Percentiles rank a stretch among this genome's conserved stretches.
These are phyloP conservation scores for Glycyrrhiza uralensis DNA, from an alignment of 306 rosid species.

Conservation along the genomic window DNA sequence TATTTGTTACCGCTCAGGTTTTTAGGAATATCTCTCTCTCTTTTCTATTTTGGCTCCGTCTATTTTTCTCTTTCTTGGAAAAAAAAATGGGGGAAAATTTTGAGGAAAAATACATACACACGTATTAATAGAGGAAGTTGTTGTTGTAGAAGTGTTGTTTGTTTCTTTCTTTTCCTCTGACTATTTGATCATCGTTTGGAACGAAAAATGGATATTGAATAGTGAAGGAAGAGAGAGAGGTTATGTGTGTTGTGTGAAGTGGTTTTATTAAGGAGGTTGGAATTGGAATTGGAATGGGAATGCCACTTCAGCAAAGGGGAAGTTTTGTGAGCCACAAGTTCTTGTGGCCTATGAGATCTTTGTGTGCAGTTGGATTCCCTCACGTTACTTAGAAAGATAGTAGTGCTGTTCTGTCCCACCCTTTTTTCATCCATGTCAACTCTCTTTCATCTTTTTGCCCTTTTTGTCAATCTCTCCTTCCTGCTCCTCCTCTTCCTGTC, in stretches of 20 bases:
- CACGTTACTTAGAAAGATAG: constrained; percentile 55
- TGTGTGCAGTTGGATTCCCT: constrained; percentile 70
- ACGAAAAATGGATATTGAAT: constrained; percentile 3
- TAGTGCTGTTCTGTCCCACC: constrained; percentile 41
- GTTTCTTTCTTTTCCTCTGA: background rate
- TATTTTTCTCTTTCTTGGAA: constrained; percentile 11
- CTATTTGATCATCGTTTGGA: constrained; percentile 3
- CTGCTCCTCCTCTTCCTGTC: background rate
- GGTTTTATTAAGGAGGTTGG: constrained; percentile 33
- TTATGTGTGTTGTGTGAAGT: background rate
- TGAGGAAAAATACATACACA: background rate
- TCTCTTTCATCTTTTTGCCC: background rate
- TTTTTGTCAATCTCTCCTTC: constrained; percentile 9
- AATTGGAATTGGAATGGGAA: too few species aligned
- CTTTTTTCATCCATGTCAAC: constrained; percentile 49
- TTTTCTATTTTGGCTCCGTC: background rate
- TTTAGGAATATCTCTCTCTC: background rate
- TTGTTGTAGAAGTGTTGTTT: background rate
- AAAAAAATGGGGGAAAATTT: background rate
- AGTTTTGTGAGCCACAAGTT: constrained; percentile 80
- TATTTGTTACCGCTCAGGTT: background rate
- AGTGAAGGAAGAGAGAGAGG: background rate
- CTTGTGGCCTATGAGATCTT: constrained; percentile 74
- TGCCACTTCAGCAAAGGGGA: constrained; percentile 57
- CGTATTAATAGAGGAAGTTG: background rate